Evolutionary conservation across 1,139 yeast genomes (phyloP).

Genomic region (Diutina neorugosa): DNA sequence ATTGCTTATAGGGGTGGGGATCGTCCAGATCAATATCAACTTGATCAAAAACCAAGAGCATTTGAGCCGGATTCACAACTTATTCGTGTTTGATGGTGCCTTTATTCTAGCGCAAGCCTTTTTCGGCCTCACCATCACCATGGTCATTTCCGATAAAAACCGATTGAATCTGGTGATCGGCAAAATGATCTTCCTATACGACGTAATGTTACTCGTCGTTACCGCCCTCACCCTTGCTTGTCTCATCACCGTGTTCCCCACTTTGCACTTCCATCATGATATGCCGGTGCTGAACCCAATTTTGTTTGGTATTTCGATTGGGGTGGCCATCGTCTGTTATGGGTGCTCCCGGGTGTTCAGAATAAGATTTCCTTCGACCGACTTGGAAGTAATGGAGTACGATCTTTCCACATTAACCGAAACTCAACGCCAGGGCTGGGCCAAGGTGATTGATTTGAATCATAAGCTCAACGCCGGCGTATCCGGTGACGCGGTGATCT

Average conservation of each 20-base stretch:
- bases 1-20: background rate
- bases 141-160: constrained; percentile 1
- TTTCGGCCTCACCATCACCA: background rate
- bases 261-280: background rate
- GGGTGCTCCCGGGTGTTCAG: background rate
- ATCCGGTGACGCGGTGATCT: constrained; percentile 24
- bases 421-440: constrained; percentile 23
- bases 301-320: background rate
- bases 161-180: constrained; percentile 2
- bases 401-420: constrained; percentile 16
- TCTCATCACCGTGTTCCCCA: constrained; percentile 1
- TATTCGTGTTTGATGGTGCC: constrained; percentile 2
- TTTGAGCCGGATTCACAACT: background rate
- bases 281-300: constrained; percentile 3
- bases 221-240: constrained; percentile 3
- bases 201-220: background rate
- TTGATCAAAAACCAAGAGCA: background rate
- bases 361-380: background rate
- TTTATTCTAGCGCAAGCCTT: background rate
- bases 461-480: constrained; percentile 21
- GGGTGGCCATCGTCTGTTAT: background rate
- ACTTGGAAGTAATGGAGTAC: constrained; percentile 20
- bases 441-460: constrained; percentile 22
- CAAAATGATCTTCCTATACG: background rate
- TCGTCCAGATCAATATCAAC: background rate